These are phyloP conservation scores for Scenedesmus sp. DNA, from an alignment of 163 green algal genomes.

Conservation along the genomic window DNA sequence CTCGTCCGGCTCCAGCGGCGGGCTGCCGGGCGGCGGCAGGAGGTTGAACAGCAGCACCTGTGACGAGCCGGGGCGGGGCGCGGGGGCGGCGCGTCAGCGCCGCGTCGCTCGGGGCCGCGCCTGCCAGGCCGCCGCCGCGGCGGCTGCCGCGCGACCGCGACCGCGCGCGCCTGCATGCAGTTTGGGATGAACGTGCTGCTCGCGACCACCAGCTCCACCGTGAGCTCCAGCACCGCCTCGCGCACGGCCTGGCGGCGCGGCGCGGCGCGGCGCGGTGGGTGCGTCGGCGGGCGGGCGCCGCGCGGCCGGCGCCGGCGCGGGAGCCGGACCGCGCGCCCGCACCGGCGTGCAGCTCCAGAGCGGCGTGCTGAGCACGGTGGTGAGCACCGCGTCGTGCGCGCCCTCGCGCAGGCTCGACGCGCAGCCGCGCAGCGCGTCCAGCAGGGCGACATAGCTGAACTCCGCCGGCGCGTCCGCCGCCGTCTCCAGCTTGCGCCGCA, in stretches of 20 bases:
- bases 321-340: no score
- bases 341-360: conserved; percentile 68
- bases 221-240: conserved; percentile 62
- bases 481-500: conserved; percentile 52
- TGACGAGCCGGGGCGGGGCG: neutral
- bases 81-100: no score
- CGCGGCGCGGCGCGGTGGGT: neutral
- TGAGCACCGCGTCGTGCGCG: conserved; percentile 69
- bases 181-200: conserved; percentile 69
- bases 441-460: conserved; percentile 58
- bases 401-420: conserved; percentile 62
- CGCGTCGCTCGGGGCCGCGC: no score
- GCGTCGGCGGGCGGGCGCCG: no score
- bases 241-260: conserved; percentile 53
- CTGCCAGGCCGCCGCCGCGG: no score
- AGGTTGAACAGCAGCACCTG: conserved; percentile 72
- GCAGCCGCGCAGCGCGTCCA: conserved; percentile 56
- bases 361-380: conserved; percentile 61
- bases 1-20: conserved; percentile 18
- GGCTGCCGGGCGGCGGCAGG: conserved; percentile 61
- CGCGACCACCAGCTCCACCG: conserved; percentile 66
- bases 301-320: no score
- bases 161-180: conserved; percentile 64
- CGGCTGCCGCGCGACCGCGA: no score
- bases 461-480: conserved; percentile 20